A percentile compares a stretch with the other conserved stretches of the same genome.
phyloP scores from a whole-genome alignment of 768 basidiomycete genomes.

The Tylopilus rubrobrunneus region DNA sequence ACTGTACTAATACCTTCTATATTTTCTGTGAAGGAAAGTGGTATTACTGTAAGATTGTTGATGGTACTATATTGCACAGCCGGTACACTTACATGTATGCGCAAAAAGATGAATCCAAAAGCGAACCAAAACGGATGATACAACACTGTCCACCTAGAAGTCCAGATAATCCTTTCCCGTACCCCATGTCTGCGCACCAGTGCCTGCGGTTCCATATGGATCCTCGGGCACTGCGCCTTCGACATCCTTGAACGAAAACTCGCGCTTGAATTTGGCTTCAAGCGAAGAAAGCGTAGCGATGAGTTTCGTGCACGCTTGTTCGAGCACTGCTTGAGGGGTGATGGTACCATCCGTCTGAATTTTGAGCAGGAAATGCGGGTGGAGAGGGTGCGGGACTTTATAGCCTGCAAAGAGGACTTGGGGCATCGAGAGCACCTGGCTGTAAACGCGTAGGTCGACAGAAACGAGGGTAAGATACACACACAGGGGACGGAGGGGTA shows the following conservation, averaged over 20 bases:
- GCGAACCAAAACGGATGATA: background rate
- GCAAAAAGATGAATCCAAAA: background rate
- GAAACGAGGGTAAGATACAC: background rate
- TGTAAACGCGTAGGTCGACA: conserved; percentile 30
- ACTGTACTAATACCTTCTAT: background rate
- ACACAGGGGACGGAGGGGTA: conserved; percentile 8
- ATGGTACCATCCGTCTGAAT: conserved; percentile 89
- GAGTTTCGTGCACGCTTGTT: conserved; percentile 78
- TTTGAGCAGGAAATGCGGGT: conserved; percentile 92
- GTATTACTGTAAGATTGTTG: background rate
- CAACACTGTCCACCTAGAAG: conserved; percentile 34
- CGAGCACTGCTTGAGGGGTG: conserved; percentile 79
- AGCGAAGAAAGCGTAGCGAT: conserved; percentile 66
- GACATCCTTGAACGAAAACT: conserved; percentile 76
- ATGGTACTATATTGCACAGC: background rate
- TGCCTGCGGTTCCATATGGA: conserved; percentile 45
- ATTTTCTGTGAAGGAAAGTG: background rate
- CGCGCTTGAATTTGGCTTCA: conserved; percentile 75
- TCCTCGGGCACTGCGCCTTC: conserved; percentile 48
- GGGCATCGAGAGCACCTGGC: conserved; percentile 87
- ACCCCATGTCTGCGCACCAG: conserved; percentile 41
- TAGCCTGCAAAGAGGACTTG: conserved; percentile 94
- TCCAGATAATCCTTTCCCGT: conserved; percentile 52
- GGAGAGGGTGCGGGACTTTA: conserved; percentile 95
- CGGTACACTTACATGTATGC: background rate